These are phyloP conservation scores for Ophiostoma perfectum DNA, from an alignment of 2,329 filamentous ascomycete genomes.

Conservation along the genomic window DNA sequence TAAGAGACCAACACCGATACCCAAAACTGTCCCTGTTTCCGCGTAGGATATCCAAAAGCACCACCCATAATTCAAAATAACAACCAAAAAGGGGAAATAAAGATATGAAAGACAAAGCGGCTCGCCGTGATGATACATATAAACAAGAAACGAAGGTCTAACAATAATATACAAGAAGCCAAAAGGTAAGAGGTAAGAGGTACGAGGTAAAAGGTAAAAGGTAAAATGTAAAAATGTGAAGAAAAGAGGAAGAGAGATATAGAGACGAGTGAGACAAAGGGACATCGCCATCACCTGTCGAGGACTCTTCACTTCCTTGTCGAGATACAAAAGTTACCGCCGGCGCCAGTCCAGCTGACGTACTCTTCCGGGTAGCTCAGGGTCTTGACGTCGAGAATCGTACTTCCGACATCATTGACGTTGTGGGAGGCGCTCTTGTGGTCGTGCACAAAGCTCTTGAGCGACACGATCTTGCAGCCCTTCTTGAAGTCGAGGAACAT, in stretches of 20 bases:
- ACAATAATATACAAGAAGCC: slow-evolving; percentile 17
- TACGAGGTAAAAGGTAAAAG: background rate
- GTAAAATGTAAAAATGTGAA: background rate
- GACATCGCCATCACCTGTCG: too few species aligned
- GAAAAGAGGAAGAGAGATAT: background rate
- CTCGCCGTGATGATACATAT: slow-evolving; percentile 7
- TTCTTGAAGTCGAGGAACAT: slow-evolving; percentile 92
- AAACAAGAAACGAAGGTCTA: background rate
- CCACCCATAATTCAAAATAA: background rate
- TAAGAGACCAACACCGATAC: background rate
- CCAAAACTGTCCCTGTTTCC: background rate
- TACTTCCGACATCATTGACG: slow-evolving; percentile 71
- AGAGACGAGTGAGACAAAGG: background rate
- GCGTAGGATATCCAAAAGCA: background rate
- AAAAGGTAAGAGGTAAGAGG: background rate
- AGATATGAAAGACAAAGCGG: background rate
- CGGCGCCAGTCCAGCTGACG: slow-evolving; percentile 87
- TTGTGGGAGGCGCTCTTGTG: slow-evolving; percentile 73
- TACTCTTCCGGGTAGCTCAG: slow-evolving; percentile 59
- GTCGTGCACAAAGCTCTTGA: slow-evolving; percentile 84
- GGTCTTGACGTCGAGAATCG: slow-evolving; percentile 71
- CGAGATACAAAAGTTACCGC: slow-evolving; percentile 83
- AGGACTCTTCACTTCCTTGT: slow-evolving; percentile 55
- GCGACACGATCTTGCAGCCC: slow-evolving; percentile 81
- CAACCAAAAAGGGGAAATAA: background rate